These are phyloP conservation scores for Durusdinium trenchii DNA, from an alignment of 73 alveolate species.

Conservation along the genomic window DNA sequence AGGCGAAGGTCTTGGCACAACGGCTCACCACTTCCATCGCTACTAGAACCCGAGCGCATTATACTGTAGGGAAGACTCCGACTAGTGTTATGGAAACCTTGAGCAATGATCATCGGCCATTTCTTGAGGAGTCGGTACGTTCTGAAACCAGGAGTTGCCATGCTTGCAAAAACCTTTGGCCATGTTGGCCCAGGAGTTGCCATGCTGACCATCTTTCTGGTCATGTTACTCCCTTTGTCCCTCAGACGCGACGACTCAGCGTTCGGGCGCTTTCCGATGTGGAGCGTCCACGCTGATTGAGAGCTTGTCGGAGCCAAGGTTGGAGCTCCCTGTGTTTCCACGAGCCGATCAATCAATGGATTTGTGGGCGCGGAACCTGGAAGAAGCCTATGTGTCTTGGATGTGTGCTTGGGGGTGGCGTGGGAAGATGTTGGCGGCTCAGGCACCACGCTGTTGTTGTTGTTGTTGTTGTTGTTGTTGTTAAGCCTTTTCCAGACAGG, in stretches of 20 bases:
- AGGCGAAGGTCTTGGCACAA: constrained; percentile 61
- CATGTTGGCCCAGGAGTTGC: constrained; percentile 63
- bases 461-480: too few relatives aligned
- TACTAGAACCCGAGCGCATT: neutral
- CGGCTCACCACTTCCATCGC: constrained; percentile 66
- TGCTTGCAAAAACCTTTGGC: too few relatives aligned
- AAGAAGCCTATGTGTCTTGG: constrained; percentile 44
- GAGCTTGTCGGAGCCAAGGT: constrained; percentile 4
- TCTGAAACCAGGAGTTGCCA: too few relatives aligned
- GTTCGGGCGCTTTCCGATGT: neutral
- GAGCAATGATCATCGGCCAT: too few relatives aligned
- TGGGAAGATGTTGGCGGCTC: too few relatives aligned
- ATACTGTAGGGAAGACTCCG: too few relatives aligned
- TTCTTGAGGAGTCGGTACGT: too few relatives aligned
- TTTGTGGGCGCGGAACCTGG: constrained; percentile 51
- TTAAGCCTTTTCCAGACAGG: too few relatives aligned
- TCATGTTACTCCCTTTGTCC: constrained; percentile 23
- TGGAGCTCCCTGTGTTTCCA: constrained; percentile 49
- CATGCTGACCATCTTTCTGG: constrained; percentile 70
- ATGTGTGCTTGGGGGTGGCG: neutral
- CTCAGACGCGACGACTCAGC: neutral
- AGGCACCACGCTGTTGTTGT: too few relatives aligned
- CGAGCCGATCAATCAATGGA: constrained; percentile 61
- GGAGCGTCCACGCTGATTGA: too few relatives aligned
- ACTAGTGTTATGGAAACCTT: too few relatives aligned